A percentile compares a stretch with the other conserved stretches of the same genome.
These are phyloP conservation scores for Tolypocladium ovalisporum DNA, from an alignment of 2,329 filamentous ascomycete genomes.

Conservation along the genomic window DNA sequence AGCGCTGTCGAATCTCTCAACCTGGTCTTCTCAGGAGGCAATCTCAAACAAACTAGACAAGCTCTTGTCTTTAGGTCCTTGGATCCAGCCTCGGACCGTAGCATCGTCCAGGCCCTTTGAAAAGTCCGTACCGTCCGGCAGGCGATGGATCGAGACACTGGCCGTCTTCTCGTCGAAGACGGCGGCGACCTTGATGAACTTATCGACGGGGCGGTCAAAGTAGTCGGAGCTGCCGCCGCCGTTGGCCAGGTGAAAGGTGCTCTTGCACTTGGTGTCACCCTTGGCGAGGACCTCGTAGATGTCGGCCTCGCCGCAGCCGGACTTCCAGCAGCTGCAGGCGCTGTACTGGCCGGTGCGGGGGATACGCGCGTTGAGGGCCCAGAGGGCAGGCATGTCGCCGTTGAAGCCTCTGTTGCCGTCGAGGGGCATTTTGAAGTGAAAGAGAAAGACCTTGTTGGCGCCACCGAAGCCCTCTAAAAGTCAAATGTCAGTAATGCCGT, in stretches of 20 bases:
- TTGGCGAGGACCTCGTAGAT: slow-evolving; percentile 59
- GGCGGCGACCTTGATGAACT: slow-evolving; percentile 52
- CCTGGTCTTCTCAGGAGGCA: background rate
- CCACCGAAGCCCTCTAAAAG: slow-evolving; percentile 57
- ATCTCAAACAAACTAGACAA: slow-evolving; percentile 14
- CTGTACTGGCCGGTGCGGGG: slow-evolving; percentile 61
- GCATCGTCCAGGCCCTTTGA: slow-evolving; percentile 23
- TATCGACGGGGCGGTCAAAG: slow-evolving; percentile 52
- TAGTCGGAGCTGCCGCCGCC: slow-evolving; percentile 60
- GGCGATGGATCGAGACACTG: slow-evolving; percentile 44
- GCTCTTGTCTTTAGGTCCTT: slow-evolving; percentile 6
- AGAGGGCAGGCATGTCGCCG: slow-evolving; percentile 62
- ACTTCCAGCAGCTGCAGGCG: slow-evolving; percentile 61
- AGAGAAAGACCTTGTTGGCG: slow-evolving; percentile 60
- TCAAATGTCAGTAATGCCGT: background rate
- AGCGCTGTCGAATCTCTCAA: background rate
- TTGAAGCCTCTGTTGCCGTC: slow-evolving; percentile 41
- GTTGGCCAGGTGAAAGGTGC: slow-evolving; percentile 55
- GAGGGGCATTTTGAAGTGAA: slow-evolving; percentile 63
- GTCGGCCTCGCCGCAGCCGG: slow-evolving; percentile 63
- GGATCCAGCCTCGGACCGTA: slow-evolving; percentile 24
- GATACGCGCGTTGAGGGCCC: slow-evolving; percentile 65
- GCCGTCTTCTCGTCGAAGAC: slow-evolving; percentile 43
- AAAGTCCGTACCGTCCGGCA: slow-evolving; percentile 31
- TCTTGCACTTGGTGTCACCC: slow-evolving; percentile 57